Conservation (phyloP, 768 basidiomycete genomes). For the Suillus tomentosus region DNA sequence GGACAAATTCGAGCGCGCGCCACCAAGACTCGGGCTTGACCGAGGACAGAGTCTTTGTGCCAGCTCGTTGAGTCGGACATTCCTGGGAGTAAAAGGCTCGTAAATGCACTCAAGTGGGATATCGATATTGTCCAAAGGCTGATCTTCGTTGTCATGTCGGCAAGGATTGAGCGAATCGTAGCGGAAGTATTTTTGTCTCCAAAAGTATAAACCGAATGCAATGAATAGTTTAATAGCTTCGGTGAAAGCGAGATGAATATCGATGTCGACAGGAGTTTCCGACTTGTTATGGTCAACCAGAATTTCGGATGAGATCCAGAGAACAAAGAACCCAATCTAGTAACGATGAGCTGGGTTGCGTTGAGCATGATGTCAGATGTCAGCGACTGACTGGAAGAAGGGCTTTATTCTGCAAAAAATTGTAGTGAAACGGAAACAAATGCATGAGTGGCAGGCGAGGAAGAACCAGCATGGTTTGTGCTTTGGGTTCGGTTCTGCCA, state of each 20-base stretch:
- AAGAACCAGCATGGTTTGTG: background rate
- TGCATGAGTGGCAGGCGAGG: background rate
- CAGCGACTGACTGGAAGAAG: constrained; percentile 5
- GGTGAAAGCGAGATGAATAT: constrained; percentile 21
- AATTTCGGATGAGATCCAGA: constrained; percentile 1
- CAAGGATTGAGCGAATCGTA: background rate
- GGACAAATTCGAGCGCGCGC: constrained; percentile 17
- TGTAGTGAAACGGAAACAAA: background rate
- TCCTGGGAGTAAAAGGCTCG: constrained; percentile 11
- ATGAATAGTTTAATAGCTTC: constrained; percentile 23
- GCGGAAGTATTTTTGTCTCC: constrained; percentile 9
- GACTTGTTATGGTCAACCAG: background rate
- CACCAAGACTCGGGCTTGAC: constrained; percentile 12
- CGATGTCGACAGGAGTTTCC: constrained; percentile 9
- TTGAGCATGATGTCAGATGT: background rate
- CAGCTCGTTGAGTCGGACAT: background rate
- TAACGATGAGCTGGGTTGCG: background rate
- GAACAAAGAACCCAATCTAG: background rate
- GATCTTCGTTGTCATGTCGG: constrained; percentile 10
- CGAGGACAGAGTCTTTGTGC: constrained; percentile 12
- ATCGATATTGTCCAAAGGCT: constrained; percentile 12
- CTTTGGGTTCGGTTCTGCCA: background rate
- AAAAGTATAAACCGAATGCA: constrained; percentile 21
- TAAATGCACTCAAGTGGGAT: constrained; percentile 15
- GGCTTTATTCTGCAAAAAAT: background rate